These are phyloP conservation scores for Phytophthora cactorum DNA, from an alignment of 352 stramenopile species.

Conservation along the genomic window DNA sequence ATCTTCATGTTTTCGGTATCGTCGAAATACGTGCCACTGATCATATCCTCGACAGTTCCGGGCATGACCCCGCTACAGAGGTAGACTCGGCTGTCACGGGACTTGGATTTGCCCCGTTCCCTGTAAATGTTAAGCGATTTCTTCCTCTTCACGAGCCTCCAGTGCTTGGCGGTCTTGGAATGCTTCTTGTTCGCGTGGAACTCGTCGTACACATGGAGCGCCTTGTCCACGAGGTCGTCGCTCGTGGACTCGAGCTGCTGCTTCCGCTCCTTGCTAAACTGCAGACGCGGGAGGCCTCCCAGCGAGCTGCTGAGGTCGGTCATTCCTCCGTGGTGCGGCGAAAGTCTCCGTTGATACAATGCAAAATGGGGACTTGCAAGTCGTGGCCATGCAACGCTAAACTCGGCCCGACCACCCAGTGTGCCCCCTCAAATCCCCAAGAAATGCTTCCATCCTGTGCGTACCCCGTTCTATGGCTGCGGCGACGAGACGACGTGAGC, in stretches of 20 bases:
- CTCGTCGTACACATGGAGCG: constrained; percentile 56
- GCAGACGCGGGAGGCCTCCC: constrained; percentile 41
- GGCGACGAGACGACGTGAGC: constrained; percentile 18
- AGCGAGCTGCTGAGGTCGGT: constrained; percentile 20
- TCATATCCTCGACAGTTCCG: constrained; percentile 62
- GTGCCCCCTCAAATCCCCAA: constrained; percentile 26
- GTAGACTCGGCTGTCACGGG: constrained; percentile 8
- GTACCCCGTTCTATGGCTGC: constrained; percentile 19
- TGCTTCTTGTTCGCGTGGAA: constrained; percentile 51
- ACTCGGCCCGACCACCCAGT: constrained; percentile 21
- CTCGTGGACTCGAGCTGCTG: constrained; percentile 53
- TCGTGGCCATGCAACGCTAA: constrained; percentile 25
- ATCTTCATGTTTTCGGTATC: constrained; percentile 64
- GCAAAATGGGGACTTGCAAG: constrained; percentile 24
- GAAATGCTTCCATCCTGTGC: constrained; percentile 15
- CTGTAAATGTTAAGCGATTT: constrained; percentile 68
- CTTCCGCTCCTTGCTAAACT: constrained; percentile 44
- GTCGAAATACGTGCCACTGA: constrained; percentile 55
- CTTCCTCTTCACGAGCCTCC: constrained; percentile 64
- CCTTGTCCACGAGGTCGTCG: constrained; percentile 65
- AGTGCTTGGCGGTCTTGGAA: constrained; percentile 39
- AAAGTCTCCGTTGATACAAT: constrained; percentile 24
- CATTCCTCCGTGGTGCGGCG: not conserved
- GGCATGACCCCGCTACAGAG: constrained; percentile 65
- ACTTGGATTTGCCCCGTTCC: constrained; percentile 34